Conservation (phyloP, 352 stramenopile species). For the Phytopythium ostracodes region DNA sequence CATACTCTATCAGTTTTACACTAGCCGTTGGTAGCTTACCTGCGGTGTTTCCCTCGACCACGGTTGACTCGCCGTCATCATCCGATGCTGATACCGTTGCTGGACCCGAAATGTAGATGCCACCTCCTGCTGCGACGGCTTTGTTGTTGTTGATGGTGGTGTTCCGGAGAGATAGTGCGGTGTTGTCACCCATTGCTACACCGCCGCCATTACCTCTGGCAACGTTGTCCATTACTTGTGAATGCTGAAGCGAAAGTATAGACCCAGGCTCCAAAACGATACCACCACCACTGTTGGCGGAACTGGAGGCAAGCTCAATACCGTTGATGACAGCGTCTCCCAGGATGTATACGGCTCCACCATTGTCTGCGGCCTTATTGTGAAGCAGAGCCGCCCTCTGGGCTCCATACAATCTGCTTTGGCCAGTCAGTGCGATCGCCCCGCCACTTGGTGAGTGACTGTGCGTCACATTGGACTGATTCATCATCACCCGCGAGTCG, state of each 20-base stretch:
- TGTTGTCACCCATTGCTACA: constrained; percentile 7
- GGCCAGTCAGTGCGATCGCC: constrained; percentile 16
- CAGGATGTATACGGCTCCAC: constrained; percentile 14
- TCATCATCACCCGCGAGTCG: constrained; percentile 14
- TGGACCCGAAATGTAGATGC: background rate
- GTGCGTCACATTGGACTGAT: constrained; percentile 19
- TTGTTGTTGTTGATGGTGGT: background rate
- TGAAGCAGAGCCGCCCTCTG: constrained; percentile 4
- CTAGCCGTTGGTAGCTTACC: too few species aligned
- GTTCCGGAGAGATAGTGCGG: background rate
- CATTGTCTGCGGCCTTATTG: constrained; percentile 17
- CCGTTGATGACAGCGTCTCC: constrained; percentile 13
- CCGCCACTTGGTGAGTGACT: constrained; percentile 21
- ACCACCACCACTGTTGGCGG: constrained; percentile 15
- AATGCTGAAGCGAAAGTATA: background rate
- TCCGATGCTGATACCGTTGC: background rate
- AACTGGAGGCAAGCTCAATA: constrained; percentile 9
- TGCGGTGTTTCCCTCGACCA: background rate
- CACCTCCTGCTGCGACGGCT: background rate
- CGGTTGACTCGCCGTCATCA: background rate
- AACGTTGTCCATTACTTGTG: constrained; percentile 16
- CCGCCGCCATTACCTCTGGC: constrained; percentile 19
- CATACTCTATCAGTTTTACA: too few species aligned
- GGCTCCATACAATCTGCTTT: constrained; percentile 8
- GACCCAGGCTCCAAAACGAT: constrained; percentile 14